phyloP scores from a whole-genome alignment of 352 stramenopile species.

The Phytopythium kandeliae region DNA sequence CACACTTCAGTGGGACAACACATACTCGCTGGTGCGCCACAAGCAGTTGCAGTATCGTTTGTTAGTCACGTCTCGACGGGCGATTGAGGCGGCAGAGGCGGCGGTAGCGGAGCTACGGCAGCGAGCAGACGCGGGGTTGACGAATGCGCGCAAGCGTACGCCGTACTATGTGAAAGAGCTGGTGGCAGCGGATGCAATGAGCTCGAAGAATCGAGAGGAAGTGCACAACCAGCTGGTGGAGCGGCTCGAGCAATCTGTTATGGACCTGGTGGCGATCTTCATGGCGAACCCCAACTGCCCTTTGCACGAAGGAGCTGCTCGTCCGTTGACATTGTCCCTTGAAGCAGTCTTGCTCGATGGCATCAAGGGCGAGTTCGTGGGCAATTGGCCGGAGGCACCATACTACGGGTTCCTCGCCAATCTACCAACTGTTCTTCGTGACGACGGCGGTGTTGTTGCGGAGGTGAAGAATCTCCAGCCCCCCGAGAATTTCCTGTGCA shows the following conservation, averaged over 20 bases:
- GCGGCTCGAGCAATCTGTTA: constrained; percentile 32
- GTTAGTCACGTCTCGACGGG: constrained; percentile 29
- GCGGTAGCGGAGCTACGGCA: constrained; percentile 36
- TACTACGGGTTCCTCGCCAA: constrained; percentile 72
- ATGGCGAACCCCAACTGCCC: constrained; percentile 60
- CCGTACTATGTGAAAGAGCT: constrained; percentile 35
- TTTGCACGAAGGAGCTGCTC: constrained; percentile 64
- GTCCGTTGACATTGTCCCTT: constrained; percentile 51
- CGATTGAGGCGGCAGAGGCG: constrained; percentile 38
- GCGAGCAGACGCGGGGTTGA: neutral
- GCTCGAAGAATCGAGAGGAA: neutral
- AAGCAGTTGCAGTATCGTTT: constrained; percentile 62
- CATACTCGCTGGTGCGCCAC: constrained; percentile 66
- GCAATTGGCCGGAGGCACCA: constrained; percentile 57
- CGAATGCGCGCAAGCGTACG: constrained; percentile 8
- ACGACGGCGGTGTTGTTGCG: constrained; percentile 60
- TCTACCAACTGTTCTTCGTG: constrained; percentile 47
- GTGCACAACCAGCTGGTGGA: constrained; percentile 10
- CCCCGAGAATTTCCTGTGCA: constrained; percentile 29
- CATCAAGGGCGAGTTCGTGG: constrained; percentile 49
- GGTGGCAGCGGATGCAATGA: constrained; percentile 18
- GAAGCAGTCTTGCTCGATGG: constrained; percentile 61
- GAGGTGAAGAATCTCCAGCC: constrained; percentile 32
- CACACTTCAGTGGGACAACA: constrained; percentile 70
- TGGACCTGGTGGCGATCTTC: constrained; percentile 68